These are phyloP conservation scores for Diplosphaera chodatii DNA, from an alignment of 139 green algal species.

Conservation along the genomic window DNA sequence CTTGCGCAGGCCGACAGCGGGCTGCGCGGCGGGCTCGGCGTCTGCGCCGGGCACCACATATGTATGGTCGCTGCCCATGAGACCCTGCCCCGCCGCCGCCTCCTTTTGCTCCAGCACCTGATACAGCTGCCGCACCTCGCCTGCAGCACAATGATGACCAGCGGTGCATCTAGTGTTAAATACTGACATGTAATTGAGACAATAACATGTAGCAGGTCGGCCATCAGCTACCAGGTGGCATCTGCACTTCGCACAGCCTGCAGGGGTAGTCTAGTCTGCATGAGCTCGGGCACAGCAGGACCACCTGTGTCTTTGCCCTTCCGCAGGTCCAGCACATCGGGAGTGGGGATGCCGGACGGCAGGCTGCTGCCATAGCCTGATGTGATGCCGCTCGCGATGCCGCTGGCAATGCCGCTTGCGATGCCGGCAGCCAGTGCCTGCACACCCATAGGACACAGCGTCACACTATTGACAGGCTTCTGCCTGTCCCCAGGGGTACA, in stretches of 20 bases:
- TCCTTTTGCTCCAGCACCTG: conserved; percentile 73
- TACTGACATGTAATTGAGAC: too few species aligned
- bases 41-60: conserved; percentile 73
- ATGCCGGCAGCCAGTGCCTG: too few species aligned
- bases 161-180: too few species aligned
- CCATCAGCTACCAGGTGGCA: too few species aligned
- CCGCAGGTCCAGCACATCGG: conserved; percentile 81
- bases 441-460: too few species aligned
- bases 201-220: too few species aligned
- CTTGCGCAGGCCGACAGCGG: conserved; percentile 6
- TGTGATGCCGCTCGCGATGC: conserved; percentile 34
- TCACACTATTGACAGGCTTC: too few species aligned
- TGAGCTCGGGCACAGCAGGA: too few species aligned
- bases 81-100: conserved; percentile 21
- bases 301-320: conserved; percentile 52
- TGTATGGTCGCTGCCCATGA: conserved; percentile 85
- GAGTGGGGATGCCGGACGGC: conserved; percentile 73
- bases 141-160: not conserved
- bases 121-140: conserved; percentile 48
- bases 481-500: too few species aligned
- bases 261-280: not conserved
- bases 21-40: conserved; percentile 1
- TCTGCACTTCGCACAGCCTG: too few species aligned
- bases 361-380: conserved; percentile 68
- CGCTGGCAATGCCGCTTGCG: conserved; percentile 43